Evolutionary conservation across 306 rosid genomes (phyloP).

Genomic region (Casuarina glauca): DNA sequence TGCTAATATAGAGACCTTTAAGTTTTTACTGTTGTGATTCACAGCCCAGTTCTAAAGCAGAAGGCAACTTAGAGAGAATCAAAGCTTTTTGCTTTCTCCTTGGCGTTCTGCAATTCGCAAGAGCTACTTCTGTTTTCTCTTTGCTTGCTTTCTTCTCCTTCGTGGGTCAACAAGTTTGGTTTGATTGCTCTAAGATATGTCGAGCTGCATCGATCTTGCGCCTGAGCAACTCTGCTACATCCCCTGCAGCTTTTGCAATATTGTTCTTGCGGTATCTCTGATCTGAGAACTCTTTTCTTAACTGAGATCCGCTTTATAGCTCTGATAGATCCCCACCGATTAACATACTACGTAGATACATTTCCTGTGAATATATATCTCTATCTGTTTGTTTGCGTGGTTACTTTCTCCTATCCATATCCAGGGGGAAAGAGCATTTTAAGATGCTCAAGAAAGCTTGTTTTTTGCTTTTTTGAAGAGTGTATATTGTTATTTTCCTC

Average conservation of each 20-base stretch:
- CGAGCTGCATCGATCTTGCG: slow-evolving; percentile 70
- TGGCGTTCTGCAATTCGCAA: slow-evolving; percentile 26
- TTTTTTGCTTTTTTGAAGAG: slow-evolving; percentile 28
- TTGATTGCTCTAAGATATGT: slow-evolving; percentile 46
- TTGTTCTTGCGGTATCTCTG: slow-evolving; percentile 87
- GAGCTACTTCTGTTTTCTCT: not conserved
- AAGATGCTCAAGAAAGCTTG: slow-evolving; percentile 45
- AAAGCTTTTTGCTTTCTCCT: slow-evolving; percentile 39
- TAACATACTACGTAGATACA: slow-evolving; percentile 1
- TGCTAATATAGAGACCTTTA: slow-evolving; percentile 45
- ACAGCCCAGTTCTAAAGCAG: slow-evolving; percentile 40
- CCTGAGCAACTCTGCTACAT: slow-evolving; percentile 97
- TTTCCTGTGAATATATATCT: not conserved
- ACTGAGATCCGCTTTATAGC: slow-evolving; percentile 42
- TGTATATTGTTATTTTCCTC: slow-evolving; percentile 24
- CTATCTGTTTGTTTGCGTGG: not conserved
- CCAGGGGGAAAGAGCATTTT: slow-evolving; percentile 25
- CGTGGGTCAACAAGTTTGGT: slow-evolving; percentile 1
- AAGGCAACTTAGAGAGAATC: slow-evolving; percentile 37
- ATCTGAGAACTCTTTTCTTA: slow-evolving; percentile 15
- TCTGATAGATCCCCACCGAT: not conserved
- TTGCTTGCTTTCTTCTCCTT: slow-evolving; percentile 7
- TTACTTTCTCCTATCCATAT: slow-evolving; percentile 22
- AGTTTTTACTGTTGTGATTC: slow-evolving; percentile 48
- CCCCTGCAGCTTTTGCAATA: slow-evolving; percentile 99